Evolutionary conservation across 1,284 basidiomycete species (phyloP).

Genomic region (Ceratobasidium sp.): DNA sequence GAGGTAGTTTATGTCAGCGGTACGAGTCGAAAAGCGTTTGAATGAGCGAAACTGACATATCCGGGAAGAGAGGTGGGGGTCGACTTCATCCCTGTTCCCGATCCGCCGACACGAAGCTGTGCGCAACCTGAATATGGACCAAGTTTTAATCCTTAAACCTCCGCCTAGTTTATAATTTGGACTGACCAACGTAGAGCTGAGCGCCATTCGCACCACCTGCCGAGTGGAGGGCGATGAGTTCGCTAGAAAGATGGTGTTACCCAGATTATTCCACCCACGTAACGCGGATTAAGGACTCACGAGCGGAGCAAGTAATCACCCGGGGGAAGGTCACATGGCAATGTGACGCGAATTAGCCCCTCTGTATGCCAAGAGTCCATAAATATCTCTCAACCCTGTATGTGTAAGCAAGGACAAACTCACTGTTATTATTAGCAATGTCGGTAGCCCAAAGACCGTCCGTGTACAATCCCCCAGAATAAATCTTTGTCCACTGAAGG

Average conservation of each 20-base stretch:
- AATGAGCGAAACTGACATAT: neutral
- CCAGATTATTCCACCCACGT: neutral
- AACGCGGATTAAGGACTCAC: neutral
- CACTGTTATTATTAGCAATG: slow-evolving; percentile 27
- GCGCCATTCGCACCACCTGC: slow-evolving; percentile 8
- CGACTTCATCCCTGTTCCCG: neutral
- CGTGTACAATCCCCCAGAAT: slow-evolving; percentile 20
- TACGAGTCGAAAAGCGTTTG: neutral
- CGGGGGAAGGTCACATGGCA: slow-evolving; percentile 1
- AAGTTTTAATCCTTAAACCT: neutral
- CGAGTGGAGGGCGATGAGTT: slow-evolving; percentile 1
- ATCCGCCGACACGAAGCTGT: neutral
- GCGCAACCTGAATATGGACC: neutral
- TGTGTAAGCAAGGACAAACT: neutral
- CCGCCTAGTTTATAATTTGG: neutral
- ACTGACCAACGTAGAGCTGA: slow-evolving; percentile 6
- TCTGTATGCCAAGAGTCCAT: neutral
- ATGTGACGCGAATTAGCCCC: slow-evolving; percentile 4
- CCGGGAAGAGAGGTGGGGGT: slow-evolving; percentile 9
- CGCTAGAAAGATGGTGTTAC: neutral
- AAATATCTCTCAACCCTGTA: neutral
- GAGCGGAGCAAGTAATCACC: slow-evolving; percentile 6
- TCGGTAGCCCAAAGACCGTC: slow-evolving; percentile 18
- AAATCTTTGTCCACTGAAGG: slow-evolving; percentile 43
- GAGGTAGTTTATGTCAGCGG: neutral